Evolutionary conservation across 1,284 basidiomycete species (phyloP).

Genomic region (Cryptococcus sp.): DNA sequence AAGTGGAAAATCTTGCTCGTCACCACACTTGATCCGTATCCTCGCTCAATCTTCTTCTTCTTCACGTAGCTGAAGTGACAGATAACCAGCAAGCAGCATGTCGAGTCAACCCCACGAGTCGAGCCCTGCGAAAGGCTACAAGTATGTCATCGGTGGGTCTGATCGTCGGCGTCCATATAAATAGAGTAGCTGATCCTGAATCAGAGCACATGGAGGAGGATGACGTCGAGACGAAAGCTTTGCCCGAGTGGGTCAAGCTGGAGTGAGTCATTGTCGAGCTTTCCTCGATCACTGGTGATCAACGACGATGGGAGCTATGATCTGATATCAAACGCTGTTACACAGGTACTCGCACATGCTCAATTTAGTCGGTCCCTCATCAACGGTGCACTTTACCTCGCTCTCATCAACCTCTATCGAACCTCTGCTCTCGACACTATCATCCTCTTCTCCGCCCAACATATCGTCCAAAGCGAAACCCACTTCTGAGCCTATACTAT

Average conservation of each 20-base stretch:
- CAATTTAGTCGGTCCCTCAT: slow-evolving; percentile 63
- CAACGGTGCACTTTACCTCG: slow-evolving; percentile 77
- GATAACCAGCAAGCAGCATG: background rate
- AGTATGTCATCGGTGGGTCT: slow-evolving; percentile 49
- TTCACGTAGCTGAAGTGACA: background rate
- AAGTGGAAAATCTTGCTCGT: background rate
- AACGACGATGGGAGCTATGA: background rate
- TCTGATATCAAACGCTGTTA: slow-evolving; percentile 16
- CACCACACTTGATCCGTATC: background rate
- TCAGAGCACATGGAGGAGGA: slow-evolving; percentile 95
- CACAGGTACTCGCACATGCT: slow-evolving; percentile 24
- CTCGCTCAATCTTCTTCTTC: background rate
- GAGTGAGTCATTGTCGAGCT: slow-evolving; percentile 64
- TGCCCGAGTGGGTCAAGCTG: slow-evolving; percentile 83
- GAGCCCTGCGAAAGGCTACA: slow-evolving; percentile 19
- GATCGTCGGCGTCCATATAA: background rate
- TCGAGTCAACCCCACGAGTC: background rate
- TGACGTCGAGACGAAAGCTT: slow-evolving; percentile 64
- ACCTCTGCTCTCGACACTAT: slow-evolving; percentile 4
- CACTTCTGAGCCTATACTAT: slow-evolving; percentile 65
- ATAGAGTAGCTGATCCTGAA: background rate
- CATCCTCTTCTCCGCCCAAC: slow-evolving; percentile 50
- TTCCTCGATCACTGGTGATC: slow-evolving; percentile 13
- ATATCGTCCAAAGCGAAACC: slow-evolving; percentile 58
- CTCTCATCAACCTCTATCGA: slow-evolving; percentile 19